phyloP scores from a whole-genome alignment of 306 rosid genomes.

The Rubus parviflorus region DNA sequence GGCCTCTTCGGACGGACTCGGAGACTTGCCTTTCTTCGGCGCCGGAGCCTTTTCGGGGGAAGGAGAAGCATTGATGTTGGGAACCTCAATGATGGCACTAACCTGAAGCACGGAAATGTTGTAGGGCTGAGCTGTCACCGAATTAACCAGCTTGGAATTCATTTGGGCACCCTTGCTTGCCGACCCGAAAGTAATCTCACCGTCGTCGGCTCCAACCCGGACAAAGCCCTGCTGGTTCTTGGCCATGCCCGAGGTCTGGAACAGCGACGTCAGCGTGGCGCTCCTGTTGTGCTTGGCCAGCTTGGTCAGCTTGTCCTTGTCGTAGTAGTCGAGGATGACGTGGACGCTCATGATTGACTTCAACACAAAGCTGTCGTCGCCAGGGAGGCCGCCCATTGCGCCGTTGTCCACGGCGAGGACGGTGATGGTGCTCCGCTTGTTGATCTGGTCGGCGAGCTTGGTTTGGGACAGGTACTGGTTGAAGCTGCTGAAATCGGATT shows the following conservation, averaged over 20 bases:
- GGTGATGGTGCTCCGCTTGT: background rate
- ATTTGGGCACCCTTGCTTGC: conserved; percentile 26
- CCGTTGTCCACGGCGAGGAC: conserved; percentile 15
- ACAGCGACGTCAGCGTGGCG: conserved; percentile 39
- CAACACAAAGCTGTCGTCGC: conserved; percentile 27
- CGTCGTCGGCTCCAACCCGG: conserved; percentile 33
- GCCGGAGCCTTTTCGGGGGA: background rate
- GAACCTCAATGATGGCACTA: conserved; percentile 31
- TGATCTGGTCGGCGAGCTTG: conserved; percentile 2
- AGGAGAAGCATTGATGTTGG: conserved; percentile 32
- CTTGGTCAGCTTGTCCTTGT: conserved; percentile 33
- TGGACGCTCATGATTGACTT: conserved; percentile 50
- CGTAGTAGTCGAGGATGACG: conserved; percentile 44
- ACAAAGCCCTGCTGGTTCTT: conserved; percentile 42
- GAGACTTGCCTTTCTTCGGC: background rate
- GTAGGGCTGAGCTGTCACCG: conserved; percentile 39
- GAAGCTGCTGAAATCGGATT: background rate
- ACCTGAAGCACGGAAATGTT: conserved; percentile 60
- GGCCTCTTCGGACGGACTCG: background rate
- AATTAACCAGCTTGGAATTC: conserved; percentile 29
- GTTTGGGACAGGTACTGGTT: background rate
- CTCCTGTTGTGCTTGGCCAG: conserved; percentile 5
- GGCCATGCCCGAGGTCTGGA: conserved; percentile 43
- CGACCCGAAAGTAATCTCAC: conserved; percentile 48
- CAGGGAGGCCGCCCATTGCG: conserved; percentile 51